A percentile compares a stretch with the other conserved stretches of the same genome.
These are phyloP conservation scores for Posidonia australis DNA, from an alignment of 106 monocot genomes.

Conservation along the genomic window DNA sequence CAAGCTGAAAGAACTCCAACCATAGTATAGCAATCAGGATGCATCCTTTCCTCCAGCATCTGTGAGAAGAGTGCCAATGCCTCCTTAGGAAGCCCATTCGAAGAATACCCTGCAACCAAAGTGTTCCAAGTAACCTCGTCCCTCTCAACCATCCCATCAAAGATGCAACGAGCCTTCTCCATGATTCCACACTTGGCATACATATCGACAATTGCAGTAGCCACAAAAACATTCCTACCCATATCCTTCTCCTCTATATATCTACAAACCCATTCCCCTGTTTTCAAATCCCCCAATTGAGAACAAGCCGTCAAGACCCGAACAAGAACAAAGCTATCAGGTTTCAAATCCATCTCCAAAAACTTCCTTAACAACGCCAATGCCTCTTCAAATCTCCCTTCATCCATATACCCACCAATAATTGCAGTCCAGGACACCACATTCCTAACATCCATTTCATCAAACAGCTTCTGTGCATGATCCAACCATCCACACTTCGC, in stretches of 20 bases:
- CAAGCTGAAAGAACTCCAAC: slow-evolving; percentile 72
- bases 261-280: slow-evolving; percentile 35
- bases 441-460: slow-evolving; percentile 46
- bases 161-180: slow-evolving; percentile 39
- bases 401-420: slow-evolving; percentile 42
- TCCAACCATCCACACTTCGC: slow-evolving; percentile 41
- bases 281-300: slow-evolving; percentile 28
- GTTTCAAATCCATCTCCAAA: slow-evolving; percentile 31
- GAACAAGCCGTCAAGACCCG: slow-evolving; percentile 44
- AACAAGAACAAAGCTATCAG: slow-evolving; percentile 56
- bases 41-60: slow-evolving; percentile 38
- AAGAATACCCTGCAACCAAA: slow-evolving; percentile 71
- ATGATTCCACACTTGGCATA: slow-evolving; percentile 66
- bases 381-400: slow-evolving; percentile 23
- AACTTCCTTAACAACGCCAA: slow-evolving; percentile 27
- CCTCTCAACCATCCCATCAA: slow-evolving; percentile 47
- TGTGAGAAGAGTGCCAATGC: slow-evolving; percentile 49
- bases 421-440: slow-evolving; percentile 57
- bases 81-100: slow-evolving; percentile 55
- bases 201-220: slow-evolving; percentile 62
- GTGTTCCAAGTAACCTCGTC: slow-evolving; percentile 75
- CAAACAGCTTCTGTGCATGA: slow-evolving; percentile 43
- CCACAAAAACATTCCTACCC: slow-evolving; percentile 39
- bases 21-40: slow-evolving; percentile 57
- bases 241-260: slow-evolving; percentile 27